These are phyloP conservation scores for Corniculantispora saksenae DNA, from an alignment of 2,329 filamentous ascomycete species.

Conservation along the genomic window DNA sequence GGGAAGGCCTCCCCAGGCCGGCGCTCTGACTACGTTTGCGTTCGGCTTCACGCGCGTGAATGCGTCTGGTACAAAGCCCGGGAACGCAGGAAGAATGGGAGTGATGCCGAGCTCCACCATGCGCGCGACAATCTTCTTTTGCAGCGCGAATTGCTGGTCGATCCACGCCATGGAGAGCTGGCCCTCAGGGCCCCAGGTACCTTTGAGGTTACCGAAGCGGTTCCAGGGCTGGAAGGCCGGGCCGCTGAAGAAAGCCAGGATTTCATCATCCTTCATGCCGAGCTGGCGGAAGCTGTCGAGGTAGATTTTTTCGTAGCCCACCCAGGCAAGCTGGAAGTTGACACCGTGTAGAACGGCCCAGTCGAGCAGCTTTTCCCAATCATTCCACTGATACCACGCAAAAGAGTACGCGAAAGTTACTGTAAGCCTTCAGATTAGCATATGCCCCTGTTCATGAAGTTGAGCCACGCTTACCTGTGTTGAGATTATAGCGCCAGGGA, in stretches of 20 bases:
- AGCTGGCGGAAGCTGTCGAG: slow-evolving; percentile 48
- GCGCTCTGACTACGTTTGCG: slow-evolving; percentile 44
- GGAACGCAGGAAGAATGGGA: slow-evolving; percentile 51
- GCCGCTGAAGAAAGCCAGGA: slow-evolving; percentile 47
- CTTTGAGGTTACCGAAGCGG: slow-evolving; percentile 53
- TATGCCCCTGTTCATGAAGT: no score
- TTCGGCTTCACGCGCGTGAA: slow-evolving; percentile 41
- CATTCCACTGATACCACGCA: slow-evolving; percentile 39
- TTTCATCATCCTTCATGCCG: slow-evolving; percentile 46
- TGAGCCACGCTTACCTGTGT: slow-evolving; percentile 39
- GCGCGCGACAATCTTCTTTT: slow-evolving; percentile 48
- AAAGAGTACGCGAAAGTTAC: slow-evolving; percentile 12
- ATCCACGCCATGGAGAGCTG: slow-evolving; percentile 46
- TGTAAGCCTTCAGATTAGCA: background rate
- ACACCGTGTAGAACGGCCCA: slow-evolving; percentile 53
- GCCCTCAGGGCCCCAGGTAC: slow-evolving; percentile 45
- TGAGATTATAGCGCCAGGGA: slow-evolving; percentile 45
- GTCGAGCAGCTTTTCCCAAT: slow-evolving; percentile 54
- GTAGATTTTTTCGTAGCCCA: slow-evolving; percentile 52
- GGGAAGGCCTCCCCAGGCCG: slow-evolving; percentile 44
- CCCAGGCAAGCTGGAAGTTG: slow-evolving; percentile 54
- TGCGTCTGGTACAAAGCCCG: slow-evolving; percentile 48
- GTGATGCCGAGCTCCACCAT: slow-evolving; percentile 56
- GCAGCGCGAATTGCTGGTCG: slow-evolving; percentile 46
- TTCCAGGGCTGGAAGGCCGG: slow-evolving; percentile 56